Percentiles rank a stretch among this genome's conserved stretches.
Conservation (phyloP, 441 rosid genomes). For the Iberis amara region DNA sequence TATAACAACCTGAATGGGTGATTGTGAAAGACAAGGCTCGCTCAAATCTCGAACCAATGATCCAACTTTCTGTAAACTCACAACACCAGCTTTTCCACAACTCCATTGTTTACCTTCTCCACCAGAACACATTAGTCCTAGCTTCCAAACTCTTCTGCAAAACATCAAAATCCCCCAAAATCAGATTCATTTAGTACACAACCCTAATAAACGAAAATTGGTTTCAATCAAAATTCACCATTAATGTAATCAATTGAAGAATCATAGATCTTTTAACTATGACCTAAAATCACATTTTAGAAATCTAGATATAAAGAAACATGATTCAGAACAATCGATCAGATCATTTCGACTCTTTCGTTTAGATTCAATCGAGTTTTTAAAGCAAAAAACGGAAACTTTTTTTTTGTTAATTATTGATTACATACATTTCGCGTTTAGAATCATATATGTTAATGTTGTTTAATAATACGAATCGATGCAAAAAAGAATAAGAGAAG, state of each 20-base stretch:
- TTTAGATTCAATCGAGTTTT: too few species aligned
- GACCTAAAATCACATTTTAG: conserved; percentile 7
- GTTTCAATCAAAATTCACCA: background rate
- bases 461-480: too few species aligned
- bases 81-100: conserved; percentile 56
- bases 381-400: conserved; percentile 17
- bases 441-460: background rate
- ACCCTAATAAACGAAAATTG: background rate
- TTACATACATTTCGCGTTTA: conserved; percentile 16
- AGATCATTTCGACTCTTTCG: conserved; percentile 19
- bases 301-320: conserved; percentile 6
- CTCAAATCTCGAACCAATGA: conserved; percentile 74
- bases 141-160: conserved; percentile 27
- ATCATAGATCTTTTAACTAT: conserved; percentile 23
- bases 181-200: too few species aligned
- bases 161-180: conserved; percentile 5
- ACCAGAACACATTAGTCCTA: conserved; percentile 58
- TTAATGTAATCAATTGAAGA: background rate
- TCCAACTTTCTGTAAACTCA: conserved; percentile 67
- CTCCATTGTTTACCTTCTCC: conserved; percentile 64
- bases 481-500: conserved; percentile 8
- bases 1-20: conserved; percentile 70
- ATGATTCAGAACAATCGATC: conserved; percentile 3
- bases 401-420: conserved; percentile 9
- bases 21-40: conserved; percentile 79